These are phyloP conservation scores for Aspergillus vadensis DNA, from an alignment of 2,329 filamentous ascomycete genomes.

Conservation along the genomic window DNA sequence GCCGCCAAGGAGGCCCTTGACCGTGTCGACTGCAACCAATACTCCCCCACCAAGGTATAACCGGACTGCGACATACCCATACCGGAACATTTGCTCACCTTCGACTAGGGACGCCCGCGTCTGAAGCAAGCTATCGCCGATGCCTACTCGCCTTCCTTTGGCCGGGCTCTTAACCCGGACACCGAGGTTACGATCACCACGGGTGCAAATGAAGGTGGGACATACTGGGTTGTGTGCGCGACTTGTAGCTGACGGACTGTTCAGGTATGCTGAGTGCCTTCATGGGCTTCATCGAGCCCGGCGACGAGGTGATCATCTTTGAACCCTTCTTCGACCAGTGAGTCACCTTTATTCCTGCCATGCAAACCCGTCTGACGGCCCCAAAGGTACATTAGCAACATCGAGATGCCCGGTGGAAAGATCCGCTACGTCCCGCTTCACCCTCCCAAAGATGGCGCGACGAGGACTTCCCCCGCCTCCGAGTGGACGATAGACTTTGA, in stretches of 20 bases:
- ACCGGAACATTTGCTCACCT: conserved; percentile 6
- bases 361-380: neutral
- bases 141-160: conserved; percentile 88
- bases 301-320: conserved; percentile 96
- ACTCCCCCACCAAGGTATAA: conserved; percentile 80
- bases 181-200: conserved; percentile 95
- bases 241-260: neutral
- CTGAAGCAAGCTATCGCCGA: conserved; percentile 91
- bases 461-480: conserved; percentile 76
- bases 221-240: neutral
- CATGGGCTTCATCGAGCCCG: conserved; percentile 93
- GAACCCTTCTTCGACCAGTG: conserved; percentile 98
- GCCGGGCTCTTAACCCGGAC: conserved; percentile 77
- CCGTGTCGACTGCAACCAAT: conserved; percentile 96
- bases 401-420: conserved; percentile 95
- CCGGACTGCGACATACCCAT: neutral
- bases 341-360: conserved; percentile 24
- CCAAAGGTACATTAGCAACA: conserved; percentile 85
- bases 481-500: conserved; percentile 88
- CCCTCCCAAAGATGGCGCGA: conserved; percentile 77
- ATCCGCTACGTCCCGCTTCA: conserved; percentile 95
- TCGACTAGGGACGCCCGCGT: conserved; percentile 70
- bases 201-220: conserved; percentile 52
- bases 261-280: conserved; percentile 88
- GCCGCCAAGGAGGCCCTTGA: conserved; percentile 89